Evolutionary conservation across 164 flowering plant species (phyloP), one percentile per base, ranked within the genome.

Genomic region (Berberis vulgaris): DNA sequence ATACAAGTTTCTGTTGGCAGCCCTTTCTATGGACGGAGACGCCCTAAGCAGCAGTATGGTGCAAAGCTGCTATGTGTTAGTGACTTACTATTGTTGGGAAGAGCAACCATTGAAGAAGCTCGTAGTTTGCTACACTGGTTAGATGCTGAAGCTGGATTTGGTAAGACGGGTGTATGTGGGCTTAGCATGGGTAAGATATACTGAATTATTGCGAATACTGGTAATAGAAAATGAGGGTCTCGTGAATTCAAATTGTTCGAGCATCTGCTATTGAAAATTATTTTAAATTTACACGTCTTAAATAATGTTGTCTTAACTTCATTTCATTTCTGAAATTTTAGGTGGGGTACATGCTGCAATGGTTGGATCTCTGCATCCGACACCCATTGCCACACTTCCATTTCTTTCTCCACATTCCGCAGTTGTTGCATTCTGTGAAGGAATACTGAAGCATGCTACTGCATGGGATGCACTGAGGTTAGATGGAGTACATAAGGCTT

Each of bases 281-380:
- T 26, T 26, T 26, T 26, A 26, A 26, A 26, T 26, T 26, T 26
- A 26, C 26, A 26, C 26, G 26, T 26, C 26, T 26, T 26, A 26
- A 26, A 26, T 26, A 26, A 26, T 26, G 26, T 26, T 26, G 26
- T 26, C 26, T 26, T 26, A 26, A 26, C 54, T 41, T 3, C 3
- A 11, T 49, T 50, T 50, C 7, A 6, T 9, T 41, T 50, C 11
- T 49, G 65, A 40, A 59, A 69, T 72, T 56, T 41, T 70, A 94
- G 97, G 97, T 10, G 97, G 96, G 76, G 96, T 94, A 38, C 99
- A 94, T 80, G 99, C 99, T 67, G 93, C 99, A 55, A 94, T 94
- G 98, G 97, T 94, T 69, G 98, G 98, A 74, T 84, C 99, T 8
- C 81, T 94, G 66, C 90, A 94, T 76, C 99, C 99, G 11, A 84